phyloP scores from a whole-genome alignment of 2,329 filamentous ascomycete species.

The Peltaster fructicola region DNA sequence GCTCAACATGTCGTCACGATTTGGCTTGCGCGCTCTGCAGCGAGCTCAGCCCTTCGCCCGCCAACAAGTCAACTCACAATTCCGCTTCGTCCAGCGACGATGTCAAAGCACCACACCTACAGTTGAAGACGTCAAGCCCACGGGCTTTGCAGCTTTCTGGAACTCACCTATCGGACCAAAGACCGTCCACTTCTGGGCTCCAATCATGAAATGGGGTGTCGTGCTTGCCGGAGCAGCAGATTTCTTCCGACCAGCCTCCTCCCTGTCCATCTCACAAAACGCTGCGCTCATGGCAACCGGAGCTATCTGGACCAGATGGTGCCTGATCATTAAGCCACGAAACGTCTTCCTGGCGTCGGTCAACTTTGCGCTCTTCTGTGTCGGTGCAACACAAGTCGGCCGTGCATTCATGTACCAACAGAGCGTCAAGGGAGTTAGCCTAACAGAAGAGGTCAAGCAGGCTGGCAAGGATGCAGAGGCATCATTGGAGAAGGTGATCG shows the following conservation, averaged over 20 bases:
- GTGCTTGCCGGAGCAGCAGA: conserved; percentile 86
- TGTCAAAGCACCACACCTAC: conserved; percentile 45
- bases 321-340: conserved; percentile 84
- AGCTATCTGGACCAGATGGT: conserved; percentile 97
- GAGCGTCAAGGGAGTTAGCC: conserved; percentile 35
- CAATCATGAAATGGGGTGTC: conserved; percentile 92
- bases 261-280: conserved; percentile 88
- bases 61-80: conserved; percentile 12
- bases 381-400: conserved; percentile 64
- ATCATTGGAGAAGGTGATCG: conserved; percentile 22
- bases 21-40: conserved; percentile 39
- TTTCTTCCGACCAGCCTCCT: conserved; percentile 76
- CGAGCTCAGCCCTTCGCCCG: conserved; percentile 35
- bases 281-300: conserved; percentile 76
- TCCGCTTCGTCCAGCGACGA: conserved; percentile 39
- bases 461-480: conserved; percentile 16
- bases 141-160: conserved; percentile 51
- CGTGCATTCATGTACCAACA: conserved; percentile 55
- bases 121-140: conserved; percentile 8
- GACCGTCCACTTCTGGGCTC: conserved; percentile 99
- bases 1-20: conserved; percentile 35
- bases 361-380: conserved; percentile 91
- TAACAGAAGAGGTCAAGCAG: conserved; percentile 18
- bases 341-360: conserved; percentile 88
- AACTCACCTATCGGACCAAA: conserved; percentile 32